Conservation (phyloP, 257 asterid genomes). For the Solanum tarapatanum region DNA sequence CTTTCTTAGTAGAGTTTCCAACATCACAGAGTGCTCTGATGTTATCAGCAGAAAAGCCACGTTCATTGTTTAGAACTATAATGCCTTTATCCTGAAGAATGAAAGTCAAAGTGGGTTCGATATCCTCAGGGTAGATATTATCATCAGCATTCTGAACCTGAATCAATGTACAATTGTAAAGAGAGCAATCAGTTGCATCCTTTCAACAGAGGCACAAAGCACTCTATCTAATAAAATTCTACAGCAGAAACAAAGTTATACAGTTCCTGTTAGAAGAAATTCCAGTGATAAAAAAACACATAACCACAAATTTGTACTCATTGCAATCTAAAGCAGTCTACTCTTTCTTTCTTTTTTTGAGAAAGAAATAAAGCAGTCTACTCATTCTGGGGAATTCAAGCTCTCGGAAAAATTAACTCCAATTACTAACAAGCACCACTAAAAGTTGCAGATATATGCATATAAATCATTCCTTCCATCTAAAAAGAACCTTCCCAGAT, state of each 20-base stretch:
- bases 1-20: conserved; percentile 86
- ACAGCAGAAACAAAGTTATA: neutral
- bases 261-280: neutral
- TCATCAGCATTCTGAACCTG: conserved; percentile 99
- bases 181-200: neutral
- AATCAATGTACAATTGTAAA: neutral
- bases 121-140: conserved; percentile 54
- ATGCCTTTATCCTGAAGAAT: conserved; percentile 75
- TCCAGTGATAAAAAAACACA: neutral
- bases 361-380: neutral
- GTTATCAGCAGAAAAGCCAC: conserved; percentile 68
- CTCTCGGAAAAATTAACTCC: neutral
- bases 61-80: conserved; percentile 74
- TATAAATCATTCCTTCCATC: neutral
- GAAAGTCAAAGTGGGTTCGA: conserved; percentile 80
- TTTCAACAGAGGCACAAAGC: neutral
- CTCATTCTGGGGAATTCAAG: neutral
- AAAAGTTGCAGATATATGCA: neutral
- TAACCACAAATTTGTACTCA: neutral
- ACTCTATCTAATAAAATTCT: neutral
- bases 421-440: neutral
- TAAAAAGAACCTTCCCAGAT: neutral
- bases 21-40: conserved; percentile 94
- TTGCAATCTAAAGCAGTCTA: neutral
- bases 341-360: neutral